These are phyloP conservation scores for Trichosporon asahii DNA, from an alignment of 1,284 basidiomycete species.

Conservation along the genomic window DNA sequence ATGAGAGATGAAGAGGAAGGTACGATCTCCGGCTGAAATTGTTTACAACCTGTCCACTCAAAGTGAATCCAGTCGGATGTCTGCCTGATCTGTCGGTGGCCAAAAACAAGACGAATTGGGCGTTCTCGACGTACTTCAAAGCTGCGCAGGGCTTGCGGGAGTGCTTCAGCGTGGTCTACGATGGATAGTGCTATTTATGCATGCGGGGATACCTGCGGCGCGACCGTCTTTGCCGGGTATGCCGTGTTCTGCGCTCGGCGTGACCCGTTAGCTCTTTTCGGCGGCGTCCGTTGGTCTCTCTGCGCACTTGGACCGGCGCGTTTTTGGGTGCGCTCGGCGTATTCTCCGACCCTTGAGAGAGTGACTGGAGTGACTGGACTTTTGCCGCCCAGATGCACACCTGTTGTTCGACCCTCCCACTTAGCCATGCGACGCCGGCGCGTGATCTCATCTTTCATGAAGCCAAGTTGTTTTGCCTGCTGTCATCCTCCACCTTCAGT, in stretches of 20 bases:
- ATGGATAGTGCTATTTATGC: neutral
- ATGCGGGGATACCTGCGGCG: neutral
- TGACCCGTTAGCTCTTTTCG: neutral
- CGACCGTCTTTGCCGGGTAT: neutral
- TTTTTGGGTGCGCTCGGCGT: neutral
- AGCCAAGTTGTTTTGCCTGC: neutral
- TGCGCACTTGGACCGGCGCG: neutral
- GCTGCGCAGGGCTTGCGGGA: neutral
- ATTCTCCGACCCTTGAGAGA: neutral
- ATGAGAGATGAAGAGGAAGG: neutral
- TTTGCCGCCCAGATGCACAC: neutral
- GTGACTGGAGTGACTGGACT: neutral
- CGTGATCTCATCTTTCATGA: conserved; percentile 8
- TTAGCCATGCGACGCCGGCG: conserved; percentile 5
- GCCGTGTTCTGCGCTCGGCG: neutral
- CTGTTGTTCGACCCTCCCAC: neutral
- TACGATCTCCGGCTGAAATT: neutral
- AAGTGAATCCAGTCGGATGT: neutral
- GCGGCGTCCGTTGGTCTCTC: neutral
- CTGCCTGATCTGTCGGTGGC: neutral
- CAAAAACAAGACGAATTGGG: neutral
- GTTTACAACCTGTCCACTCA: neutral
- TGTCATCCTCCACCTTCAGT: conserved; percentile 1
- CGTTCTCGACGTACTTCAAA: too few relatives aligned
- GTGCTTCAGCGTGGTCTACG: neutral